Percentiles rank a stretch among this genome's conserved stretches.
These are phyloP conservation scores for Zygosaccharomyces lentus DNA, from an alignment of 805 yeast genomes.

Conservation along the genomic window DNA sequence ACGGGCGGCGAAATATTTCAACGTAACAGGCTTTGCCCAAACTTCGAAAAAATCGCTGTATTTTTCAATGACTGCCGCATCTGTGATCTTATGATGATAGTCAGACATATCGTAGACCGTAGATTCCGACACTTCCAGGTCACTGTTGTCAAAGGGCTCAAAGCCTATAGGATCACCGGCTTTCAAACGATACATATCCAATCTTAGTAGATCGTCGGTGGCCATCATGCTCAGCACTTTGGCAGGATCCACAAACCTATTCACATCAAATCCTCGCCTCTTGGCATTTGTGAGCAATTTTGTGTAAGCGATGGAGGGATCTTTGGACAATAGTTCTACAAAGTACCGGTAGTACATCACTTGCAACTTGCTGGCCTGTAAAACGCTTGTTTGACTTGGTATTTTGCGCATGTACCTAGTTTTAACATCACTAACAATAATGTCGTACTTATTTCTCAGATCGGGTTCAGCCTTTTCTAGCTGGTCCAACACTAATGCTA, in stretches of 20 bases:
- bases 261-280: constrained; percentile 46
- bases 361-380: constrained; percentile 51
- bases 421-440: constrained; percentile 54
- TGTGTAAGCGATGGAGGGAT: constrained; percentile 36
- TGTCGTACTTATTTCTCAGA: constrained; percentile 14
- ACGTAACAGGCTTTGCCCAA: constrained; percentile 56
- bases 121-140: not conserved
- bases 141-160: constrained; percentile 36
- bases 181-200: constrained; percentile 45
- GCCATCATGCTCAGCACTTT: constrained; percentile 39
- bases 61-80: constrained; percentile 20
- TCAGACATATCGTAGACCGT: constrained; percentile 20
- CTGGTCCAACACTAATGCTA: constrained; percentile 21
- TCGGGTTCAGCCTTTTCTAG: constrained; percentile 5
- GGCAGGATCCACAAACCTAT: constrained; percentile 44
- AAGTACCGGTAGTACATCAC: constrained; percentile 55
- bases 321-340: constrained; percentile 37
- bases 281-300: constrained; percentile 44
- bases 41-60: constrained; percentile 32
- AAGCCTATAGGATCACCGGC: constrained; percentile 45
- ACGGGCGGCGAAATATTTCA: constrained; percentile 53
- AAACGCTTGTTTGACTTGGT: constrained; percentile 50
- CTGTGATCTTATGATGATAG: constrained; percentile 17
- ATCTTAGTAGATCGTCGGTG: constrained; percentile 35
- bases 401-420: constrained; percentile 45